Evolutionary conservation across 148 eudicot genomes (phyloP).

Genomic region (Chenopodium suecicum): DNA sequence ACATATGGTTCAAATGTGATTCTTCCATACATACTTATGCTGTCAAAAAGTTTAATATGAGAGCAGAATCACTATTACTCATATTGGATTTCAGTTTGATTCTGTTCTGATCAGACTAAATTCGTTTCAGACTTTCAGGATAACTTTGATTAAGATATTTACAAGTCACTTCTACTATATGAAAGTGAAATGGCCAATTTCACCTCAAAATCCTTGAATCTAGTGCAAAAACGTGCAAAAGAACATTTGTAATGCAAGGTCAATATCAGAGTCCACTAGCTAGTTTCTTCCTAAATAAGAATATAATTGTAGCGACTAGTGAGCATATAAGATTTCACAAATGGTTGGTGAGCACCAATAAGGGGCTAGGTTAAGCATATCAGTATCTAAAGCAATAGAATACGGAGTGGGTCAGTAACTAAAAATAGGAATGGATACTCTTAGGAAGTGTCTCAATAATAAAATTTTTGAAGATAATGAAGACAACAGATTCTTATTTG

Average conservation of each 20-base stretch:
- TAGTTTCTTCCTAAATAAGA: constrained; percentile 1
- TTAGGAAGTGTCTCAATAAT: constrained; percentile 14
- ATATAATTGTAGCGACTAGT: not conserved
- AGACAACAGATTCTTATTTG: constrained; percentile 21
- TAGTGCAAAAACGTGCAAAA: constrained; percentile 12
- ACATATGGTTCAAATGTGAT: not conserved
- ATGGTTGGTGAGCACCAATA: constrained; percentile 13
- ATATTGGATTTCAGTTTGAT: not conserved
- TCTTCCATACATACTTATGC: not conserved
- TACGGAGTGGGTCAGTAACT: constrained; percentile 17
- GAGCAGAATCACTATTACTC: not conserved
- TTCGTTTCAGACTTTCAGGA: too few species aligned
- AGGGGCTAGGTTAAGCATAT: not conserved
- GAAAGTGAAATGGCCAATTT: too few species aligned
- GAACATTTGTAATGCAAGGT: constrained; percentile 11
- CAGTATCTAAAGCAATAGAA: not conserved
- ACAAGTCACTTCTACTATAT: too few species aligned
- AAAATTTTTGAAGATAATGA: constrained; percentile 3
- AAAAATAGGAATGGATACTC: constrained; percentile 17
- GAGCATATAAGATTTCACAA: not conserved
- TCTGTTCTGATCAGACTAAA: not conserved
- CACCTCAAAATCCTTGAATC: constrained; percentile 17
- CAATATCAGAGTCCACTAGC: constrained; percentile 14
- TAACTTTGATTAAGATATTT: not conserved
- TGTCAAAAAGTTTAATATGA: not conserved